Percentiles rank a stretch among this genome's conserved stretches.
phyloP scores from a whole-genome alignment of 192 early-diverging fungal species.

The Podila epigama region DNA sequence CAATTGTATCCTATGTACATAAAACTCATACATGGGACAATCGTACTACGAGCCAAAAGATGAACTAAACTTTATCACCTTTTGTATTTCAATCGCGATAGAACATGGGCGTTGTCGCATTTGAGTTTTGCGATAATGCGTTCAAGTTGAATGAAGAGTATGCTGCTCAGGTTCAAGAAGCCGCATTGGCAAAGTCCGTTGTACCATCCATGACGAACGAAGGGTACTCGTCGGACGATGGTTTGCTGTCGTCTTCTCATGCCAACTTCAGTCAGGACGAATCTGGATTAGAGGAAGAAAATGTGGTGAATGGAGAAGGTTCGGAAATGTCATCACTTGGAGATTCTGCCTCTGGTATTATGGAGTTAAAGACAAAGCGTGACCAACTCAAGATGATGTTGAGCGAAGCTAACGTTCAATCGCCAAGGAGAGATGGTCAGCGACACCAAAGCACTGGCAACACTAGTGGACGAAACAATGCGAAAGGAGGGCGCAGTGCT shows the following conservation, averaged over 20 bases:
- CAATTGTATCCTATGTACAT: too few species aligned
- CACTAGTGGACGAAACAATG: constrained; percentile 17
- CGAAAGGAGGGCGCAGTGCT: constrained; percentile 5
- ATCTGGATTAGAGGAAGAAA: constrained; percentile 40
- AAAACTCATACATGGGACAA: too few species aligned
- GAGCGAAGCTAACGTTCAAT: constrained; percentile 16
- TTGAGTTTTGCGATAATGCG: constrained; percentile 47
- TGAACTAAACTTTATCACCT: background rate
- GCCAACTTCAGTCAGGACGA: constrained; percentile 32
- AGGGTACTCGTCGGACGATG: constrained; percentile 35
- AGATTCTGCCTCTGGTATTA: constrained; percentile 17
- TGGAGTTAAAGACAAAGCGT: constrained; percentile 44
- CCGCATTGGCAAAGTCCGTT: background rate
- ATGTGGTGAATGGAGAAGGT: constrained; percentile 12
- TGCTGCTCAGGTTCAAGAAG: constrained; percentile 6
- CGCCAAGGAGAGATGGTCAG: constrained; percentile 4
- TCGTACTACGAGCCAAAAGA: too few species aligned
- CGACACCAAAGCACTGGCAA: too few species aligned
- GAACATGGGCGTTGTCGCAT: constrained; percentile 38
- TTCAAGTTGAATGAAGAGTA: constrained; percentile 38
- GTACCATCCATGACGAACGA: background rate
- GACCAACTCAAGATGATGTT: constrained; percentile 36
- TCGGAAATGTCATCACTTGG: background rate
- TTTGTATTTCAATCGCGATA: constrained; percentile 11
- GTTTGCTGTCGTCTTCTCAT: constrained; percentile 25